Evolutionary conservation across 2,329 filamentous ascomycete species (phyloP).

Genomic region (Diplodia corticola): DNA sequence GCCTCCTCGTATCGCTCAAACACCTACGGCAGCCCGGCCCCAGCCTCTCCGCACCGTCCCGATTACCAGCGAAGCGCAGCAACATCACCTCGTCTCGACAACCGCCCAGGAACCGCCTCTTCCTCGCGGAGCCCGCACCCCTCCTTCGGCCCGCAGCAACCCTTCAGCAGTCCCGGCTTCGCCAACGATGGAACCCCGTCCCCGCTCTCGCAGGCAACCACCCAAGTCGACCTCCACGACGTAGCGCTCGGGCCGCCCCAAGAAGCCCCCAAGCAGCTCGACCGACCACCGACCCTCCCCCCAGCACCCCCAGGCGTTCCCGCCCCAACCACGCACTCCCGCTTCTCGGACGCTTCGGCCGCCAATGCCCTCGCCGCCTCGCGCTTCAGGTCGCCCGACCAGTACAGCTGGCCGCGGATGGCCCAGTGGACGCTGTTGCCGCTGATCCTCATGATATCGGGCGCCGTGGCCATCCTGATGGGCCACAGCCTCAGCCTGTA

Average conservation of each 20-base stretch:
- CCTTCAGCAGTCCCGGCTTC: not conserved
- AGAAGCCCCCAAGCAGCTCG: not conserved
- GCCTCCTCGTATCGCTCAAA: not conserved
- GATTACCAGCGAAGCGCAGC: not conserved
- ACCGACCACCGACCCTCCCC: not conserved
- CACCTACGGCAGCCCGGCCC: not conserved
- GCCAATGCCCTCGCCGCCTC: not conserved
- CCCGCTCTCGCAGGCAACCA: constrained; percentile 1
- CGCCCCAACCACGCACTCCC: not conserved
- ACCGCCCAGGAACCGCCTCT: not conserved
- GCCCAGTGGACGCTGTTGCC: constrained; percentile 14
- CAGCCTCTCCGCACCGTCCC: not conserved
- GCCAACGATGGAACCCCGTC: constrained; percentile 3
- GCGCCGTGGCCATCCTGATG: constrained; percentile 9
- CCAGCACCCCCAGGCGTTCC: not conserved
- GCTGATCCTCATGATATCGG: not conserved
- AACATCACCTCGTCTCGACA: not conserved
- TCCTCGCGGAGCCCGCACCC: not conserved
- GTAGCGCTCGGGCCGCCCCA: not conserved
- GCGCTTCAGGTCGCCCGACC: not conserved
- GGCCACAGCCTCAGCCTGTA: constrained; percentile 20
- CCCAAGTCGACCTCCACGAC: not conserved
- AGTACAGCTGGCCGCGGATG: not conserved
- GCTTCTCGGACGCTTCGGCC: constrained; percentile 1
- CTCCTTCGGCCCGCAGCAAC: not conserved